A percentile compares a stretch with the other conserved stretches of the same genome.
Conservation (phyloP, 2,329 filamentous ascomycete genomes). For the Aspergillus persii region DNA sequence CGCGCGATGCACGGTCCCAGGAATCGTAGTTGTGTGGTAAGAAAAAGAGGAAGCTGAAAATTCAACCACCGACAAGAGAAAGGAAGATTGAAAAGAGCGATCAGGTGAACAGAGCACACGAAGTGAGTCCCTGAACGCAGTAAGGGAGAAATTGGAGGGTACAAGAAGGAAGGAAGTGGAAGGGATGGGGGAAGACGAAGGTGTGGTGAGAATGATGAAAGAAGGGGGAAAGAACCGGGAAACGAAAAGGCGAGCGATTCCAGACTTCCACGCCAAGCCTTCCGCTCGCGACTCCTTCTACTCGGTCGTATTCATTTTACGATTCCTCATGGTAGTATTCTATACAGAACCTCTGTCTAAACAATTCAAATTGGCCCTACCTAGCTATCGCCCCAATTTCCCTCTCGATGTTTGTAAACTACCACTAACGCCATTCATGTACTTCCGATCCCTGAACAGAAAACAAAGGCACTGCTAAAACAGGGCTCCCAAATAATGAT, state of each 20-base stretch:
- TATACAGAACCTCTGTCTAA: neutral
- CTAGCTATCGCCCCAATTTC: neutral
- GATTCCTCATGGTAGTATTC: neutral
- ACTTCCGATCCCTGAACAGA: neutral
- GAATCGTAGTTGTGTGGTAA: neutral
- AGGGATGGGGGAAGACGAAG: neutral
- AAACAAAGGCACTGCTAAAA: neutral
- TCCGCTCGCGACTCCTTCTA: neutral
- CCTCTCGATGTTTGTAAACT: neutral
- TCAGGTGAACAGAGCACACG: neutral
- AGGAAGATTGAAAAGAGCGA: neutral
- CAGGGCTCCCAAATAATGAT: neutral
- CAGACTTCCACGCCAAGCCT: neutral
- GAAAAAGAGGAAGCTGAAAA: conserved; percentile 15
- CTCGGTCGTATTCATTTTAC: too few relatives aligned
- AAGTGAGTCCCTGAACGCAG: conserved; percentile 2
- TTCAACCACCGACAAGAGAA: conserved; percentile 15
- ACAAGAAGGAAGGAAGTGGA: neutral
- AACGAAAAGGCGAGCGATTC: conserved; percentile 2
- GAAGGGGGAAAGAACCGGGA: neutral
- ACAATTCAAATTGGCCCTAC: neutral
- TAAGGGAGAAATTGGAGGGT: neutral
- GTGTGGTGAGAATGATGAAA: conserved; percentile 1
- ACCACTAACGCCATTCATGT: neutral
- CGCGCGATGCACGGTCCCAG: conserved; percentile 11